phyloP scores from a whole-genome alignment of 305 asterid species.

The Rubia balearica region DNA sequence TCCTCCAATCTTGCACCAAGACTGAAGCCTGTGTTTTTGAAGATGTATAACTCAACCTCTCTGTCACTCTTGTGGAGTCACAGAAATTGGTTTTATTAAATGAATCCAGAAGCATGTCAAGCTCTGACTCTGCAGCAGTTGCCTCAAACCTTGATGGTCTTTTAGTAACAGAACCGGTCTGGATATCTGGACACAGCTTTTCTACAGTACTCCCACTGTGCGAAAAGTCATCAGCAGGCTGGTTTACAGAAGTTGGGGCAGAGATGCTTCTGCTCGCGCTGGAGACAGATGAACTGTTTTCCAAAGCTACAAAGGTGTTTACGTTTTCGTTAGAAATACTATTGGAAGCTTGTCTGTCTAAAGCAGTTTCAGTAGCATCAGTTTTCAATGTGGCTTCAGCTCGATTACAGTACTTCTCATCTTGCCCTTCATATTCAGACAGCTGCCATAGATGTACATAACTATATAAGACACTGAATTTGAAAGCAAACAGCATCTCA shows the following conservation, averaged over 20 bases:
- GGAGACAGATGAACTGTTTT: constrained; percentile 18
- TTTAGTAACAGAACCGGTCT: constrained; percentile 20
- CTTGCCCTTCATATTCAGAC: constrained; percentile 24
- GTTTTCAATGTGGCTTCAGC: constrained; percentile 21
- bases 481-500: neutral
- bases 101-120: constrained; percentile 77
- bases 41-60: constrained; percentile 13
- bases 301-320: constrained; percentile 12
- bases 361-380: constrained; percentile 24
- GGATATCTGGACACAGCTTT: constrained; percentile 18
- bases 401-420: constrained; percentile 23
- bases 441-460: constrained; percentile 30
- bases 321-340: constrained; percentile 17
- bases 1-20: constrained; percentile 19
- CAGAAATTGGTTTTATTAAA: constrained; percentile 33
- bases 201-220: constrained; percentile 15
- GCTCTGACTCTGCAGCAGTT: constrained; percentile 65
- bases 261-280: constrained; percentile 9
- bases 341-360: constrained; percentile 17
- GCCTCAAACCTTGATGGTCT: constrained; percentile 40
- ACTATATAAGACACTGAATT: neutral
- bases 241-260: constrained; percentile 20
- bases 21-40: constrained; percentile 8
- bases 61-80: constrained; percentile 21
- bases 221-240: constrained; percentile 21